A percentile compares a stretch with the other conserved stretches of the same genome.
Conservation (phyloP, 1,284 basidiomycete genomes). For the Grifola frondosa region DNA sequence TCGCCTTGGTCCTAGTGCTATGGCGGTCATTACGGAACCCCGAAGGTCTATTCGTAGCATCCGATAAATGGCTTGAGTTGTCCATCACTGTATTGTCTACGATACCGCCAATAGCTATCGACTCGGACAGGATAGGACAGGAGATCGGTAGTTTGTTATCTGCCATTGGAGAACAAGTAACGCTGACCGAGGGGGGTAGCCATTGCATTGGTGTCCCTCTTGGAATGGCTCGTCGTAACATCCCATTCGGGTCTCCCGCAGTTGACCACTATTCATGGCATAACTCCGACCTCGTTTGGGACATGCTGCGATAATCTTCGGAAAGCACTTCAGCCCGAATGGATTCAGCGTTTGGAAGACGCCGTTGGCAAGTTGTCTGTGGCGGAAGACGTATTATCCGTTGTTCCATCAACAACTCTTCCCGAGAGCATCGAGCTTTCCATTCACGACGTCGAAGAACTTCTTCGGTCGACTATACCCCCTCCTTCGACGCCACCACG, state of each 20-base stretch:
- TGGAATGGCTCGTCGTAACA: slow-evolving; percentile 44
- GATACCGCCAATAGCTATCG: slow-evolving; percentile 30
- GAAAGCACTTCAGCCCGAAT: slow-evolving; percentile 19
- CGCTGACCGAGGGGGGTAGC: slow-evolving; percentile 12
- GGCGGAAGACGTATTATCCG: slow-evolving; percentile 14
- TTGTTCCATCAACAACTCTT: slow-evolving; percentile 14
- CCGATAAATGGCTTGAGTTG: slow-evolving; percentile 22
- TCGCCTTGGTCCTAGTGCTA: slow-evolving; percentile 43
- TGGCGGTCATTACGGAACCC: slow-evolving; percentile 35
- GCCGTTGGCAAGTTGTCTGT: slow-evolving; percentile 18
- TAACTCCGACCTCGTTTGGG: slow-evolving; percentile 35
- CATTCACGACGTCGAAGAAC: slow-evolving; percentile 30
- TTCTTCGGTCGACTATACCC: slow-evolving; percentile 22
- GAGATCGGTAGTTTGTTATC: slow-evolving; percentile 39
- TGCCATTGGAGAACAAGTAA: slow-evolving; percentile 26
- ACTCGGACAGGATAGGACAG: slow-evolving; percentile 32
- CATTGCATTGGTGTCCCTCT: slow-evolving; percentile 40
- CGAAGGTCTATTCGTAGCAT: slow-evolving; percentile 19
- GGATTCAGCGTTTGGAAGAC: slow-evolving; percentile 21
- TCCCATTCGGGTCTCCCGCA: slow-evolving; percentile 35
- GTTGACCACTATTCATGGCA: slow-evolving; percentile 39
- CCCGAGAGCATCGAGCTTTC: slow-evolving; percentile 26
- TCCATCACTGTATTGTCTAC: slow-evolving; percentile 31
- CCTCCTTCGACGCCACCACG: slow-evolving; percentile 49
- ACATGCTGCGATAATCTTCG: slow-evolving; percentile 23